Percentiles rank a stretch among this genome's conserved stretches.
phyloP scores from a whole-genome alignment of 2,329 filamentous ascomycete genomes.

The Cryoendolithus antarcticus region DNA sequence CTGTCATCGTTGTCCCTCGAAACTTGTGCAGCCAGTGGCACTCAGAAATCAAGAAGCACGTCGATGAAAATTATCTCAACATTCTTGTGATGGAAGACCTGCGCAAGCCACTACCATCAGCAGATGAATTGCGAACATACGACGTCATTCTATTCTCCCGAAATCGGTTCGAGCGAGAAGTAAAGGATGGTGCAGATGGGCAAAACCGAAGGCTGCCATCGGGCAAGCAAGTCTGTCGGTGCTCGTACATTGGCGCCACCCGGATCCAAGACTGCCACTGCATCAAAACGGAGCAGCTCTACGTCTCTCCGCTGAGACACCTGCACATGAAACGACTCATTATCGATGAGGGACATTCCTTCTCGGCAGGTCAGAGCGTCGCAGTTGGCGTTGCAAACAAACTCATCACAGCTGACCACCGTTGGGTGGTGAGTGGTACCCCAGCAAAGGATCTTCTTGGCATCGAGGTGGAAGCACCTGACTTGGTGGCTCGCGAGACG shows the following conservation, averaged over 20 bases:
- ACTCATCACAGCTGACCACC: constrained; percentile 49
- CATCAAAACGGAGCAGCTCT: constrained; percentile 27
- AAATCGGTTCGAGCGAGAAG: constrained; percentile 58
- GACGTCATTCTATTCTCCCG: constrained; percentile 73
- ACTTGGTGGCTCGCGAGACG: constrained; percentile 6
- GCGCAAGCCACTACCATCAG: constrained; percentile 42
- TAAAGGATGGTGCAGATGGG: constrained; percentile 36
- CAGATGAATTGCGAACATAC: constrained; percentile 47
- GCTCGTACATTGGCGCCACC: constrained; percentile 33
- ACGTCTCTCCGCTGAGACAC: constrained; percentile 51
- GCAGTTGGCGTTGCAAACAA: constrained; percentile 43
- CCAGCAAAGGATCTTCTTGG: constrained; percentile 76
- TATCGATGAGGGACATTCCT: constrained; percentile 80
- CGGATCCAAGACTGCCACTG: constrained; percentile 34
- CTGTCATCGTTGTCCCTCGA: constrained; percentile 66
- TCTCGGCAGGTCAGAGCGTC: constrained; percentile 56
- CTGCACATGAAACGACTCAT: constrained; percentile 82
- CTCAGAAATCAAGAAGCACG: constrained; percentile 68
- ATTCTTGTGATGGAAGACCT: constrained; percentile 50
- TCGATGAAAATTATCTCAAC: constrained; percentile 41
- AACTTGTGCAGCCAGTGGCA: constrained; percentile 81
- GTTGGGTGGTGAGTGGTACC: constrained; percentile 86
- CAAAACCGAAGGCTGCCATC: constrained; percentile 27
- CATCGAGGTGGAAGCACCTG: constrained; percentile 39
- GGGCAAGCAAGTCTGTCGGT: constrained; percentile 17